Base-by-base conservation (phyloP, 768 basidiomycete genomes). In the Xerocomus potaroensis region DNA sequence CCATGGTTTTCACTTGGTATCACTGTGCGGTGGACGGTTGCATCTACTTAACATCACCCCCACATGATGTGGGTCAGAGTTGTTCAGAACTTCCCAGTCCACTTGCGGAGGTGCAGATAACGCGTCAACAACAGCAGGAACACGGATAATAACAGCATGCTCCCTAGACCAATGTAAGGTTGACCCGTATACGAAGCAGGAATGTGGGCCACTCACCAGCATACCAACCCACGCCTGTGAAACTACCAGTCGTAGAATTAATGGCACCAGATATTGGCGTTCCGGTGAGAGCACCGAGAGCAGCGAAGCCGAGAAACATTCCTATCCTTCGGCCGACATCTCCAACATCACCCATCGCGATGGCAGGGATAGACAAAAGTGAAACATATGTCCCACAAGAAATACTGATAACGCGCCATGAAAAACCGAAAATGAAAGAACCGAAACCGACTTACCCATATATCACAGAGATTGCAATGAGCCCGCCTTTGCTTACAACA, bases 241-340 rank as follows among this genome's bases (percentile, higher is more conserved):
- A 90, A 1, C 73, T 72, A 3, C 74, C 76, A 2, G 80, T 77
- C 1, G 73, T 69, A 1, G 59, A 60, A 42, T 75, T 74, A 51
- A 89, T 84, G 0, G 81, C 81, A 1, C 86, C 87, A 7, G 84
- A 84, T 50, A 87, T 83, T 0, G 87, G 87, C 3, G 84, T 83
- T 0, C 87, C 87, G 0, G 72, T 72, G 3, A 89, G 67, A 1
- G 81, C 82, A 8, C 83, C 84, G 14, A 87, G 27, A 0, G 86
- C 74, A 19, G 79, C 48, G 42, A 84, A 70, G 23, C 75, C 81
- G 63, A 83, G 69, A 48, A 76, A 78, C 73, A 86, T 80, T 4
- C 87, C 87, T 0, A 75, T 67, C n/a, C 87, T 70, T 18, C 81
- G 71, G 2, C 87, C 87, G 0, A 85, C 73, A 43, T 88, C 84